Conservation (phyloP, 2,329 filamentous ascomycete genomes). For the Trematosphaeria pertusa region DNA sequence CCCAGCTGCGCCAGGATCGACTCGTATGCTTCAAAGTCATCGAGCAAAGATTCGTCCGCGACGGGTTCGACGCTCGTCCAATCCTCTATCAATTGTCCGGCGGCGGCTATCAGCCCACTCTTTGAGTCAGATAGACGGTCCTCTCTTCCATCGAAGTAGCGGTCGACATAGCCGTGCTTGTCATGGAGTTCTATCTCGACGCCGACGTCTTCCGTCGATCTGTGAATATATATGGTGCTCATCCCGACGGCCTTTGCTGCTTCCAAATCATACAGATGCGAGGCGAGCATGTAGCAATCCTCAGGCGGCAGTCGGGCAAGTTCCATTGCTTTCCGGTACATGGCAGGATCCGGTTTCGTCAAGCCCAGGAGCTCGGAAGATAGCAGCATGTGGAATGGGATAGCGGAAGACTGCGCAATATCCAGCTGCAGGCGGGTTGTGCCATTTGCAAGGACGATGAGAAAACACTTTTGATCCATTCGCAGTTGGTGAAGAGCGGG, state of each 20-base stretch:
- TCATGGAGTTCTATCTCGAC: slow-evolving; percentile 52
- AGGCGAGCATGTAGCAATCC: slow-evolving; percentile 61
- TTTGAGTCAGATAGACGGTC: background rate
- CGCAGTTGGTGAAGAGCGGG: slow-evolving; percentile 52
- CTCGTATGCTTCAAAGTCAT: no score
- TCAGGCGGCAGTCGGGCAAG: slow-evolving; percentile 54
- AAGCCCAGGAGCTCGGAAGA: slow-evolving; percentile 59
- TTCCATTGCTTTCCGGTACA: slow-evolving; percentile 55
- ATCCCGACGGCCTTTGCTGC: slow-evolving; percentile 59
- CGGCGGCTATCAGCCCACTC: slow-evolving; percentile 5
- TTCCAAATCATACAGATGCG: slow-evolving; percentile 62
- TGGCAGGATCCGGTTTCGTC: slow-evolving; percentile 54
- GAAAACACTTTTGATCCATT: slow-evolving; percentile 41
- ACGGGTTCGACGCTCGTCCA: no score
- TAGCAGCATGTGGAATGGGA: slow-evolving; percentile 61
- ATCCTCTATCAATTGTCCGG: background rate
- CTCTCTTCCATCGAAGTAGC: slow-evolving; percentile 33
- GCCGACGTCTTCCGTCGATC: slow-evolving; percentile 61
- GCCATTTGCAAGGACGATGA: slow-evolving; percentile 63
- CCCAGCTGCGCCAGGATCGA: no score
- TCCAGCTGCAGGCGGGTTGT: slow-evolving; percentile 63
- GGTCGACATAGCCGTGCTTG: slow-evolving; percentile 52
- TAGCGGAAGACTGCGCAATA: slow-evolving; percentile 54
- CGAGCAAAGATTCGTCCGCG: no score
- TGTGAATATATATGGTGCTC: slow-evolving; percentile 59